Percentiles rank a stretch among this genome's conserved stretches.
phyloP scores from a whole-genome alignment of 1,284 basidiomycete species.

The Neonothopanus nambi region DNA sequence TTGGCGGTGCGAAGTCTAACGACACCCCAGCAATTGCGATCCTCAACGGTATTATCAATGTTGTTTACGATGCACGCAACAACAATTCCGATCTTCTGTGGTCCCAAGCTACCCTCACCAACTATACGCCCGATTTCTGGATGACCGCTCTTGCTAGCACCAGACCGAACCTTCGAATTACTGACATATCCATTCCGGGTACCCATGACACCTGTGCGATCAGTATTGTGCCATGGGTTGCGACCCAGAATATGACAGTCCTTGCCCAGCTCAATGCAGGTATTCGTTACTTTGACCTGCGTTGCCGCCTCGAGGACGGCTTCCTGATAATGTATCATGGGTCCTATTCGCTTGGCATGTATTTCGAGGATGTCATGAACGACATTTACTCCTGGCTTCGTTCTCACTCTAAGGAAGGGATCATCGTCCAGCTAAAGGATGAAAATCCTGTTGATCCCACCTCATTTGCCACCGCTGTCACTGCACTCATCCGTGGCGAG shows the following conservation, averaged over 20 bases:
- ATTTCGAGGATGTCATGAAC: background rate
- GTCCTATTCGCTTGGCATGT: background rate
- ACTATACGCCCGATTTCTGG: background rate
- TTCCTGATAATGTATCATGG: background rate
- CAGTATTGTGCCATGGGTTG: background rate
- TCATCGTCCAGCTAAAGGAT: background rate
- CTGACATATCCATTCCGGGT: background rate
- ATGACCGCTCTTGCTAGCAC: background rate
- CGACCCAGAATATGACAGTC: background rate
- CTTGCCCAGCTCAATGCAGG: conserved; percentile 1
- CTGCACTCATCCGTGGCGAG: too few species aligned
- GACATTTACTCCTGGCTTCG: background rate
- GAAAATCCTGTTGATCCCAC: background rate
- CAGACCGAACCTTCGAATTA: background rate
- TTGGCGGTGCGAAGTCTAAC: background rate
- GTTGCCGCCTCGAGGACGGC: background rate
- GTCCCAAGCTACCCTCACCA: background rate
- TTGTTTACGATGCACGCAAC: background rate
- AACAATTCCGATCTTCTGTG: too few species aligned
- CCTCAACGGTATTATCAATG: background rate
- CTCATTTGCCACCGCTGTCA: background rate
- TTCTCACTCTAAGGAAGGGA: background rate
- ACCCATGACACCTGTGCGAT: background rate
- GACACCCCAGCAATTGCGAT: background rate
- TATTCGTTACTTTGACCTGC: background rate